phyloP scores from a whole-genome alignment of 139 green algal species.

The Nannochloris sp. region DNA sequence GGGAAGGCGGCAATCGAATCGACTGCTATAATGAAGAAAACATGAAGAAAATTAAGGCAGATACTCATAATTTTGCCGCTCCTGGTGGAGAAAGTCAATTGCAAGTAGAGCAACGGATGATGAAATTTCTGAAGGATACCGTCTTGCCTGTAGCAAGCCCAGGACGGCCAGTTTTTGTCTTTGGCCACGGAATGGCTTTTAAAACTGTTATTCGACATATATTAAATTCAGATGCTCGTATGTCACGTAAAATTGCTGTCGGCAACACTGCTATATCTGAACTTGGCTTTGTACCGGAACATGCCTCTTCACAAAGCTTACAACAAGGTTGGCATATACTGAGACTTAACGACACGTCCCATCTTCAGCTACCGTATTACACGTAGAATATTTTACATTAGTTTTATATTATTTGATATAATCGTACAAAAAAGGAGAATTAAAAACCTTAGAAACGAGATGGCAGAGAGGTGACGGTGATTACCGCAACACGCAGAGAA shows the following conservation, averaged over 20 bases:
- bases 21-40: conserved; percentile 8
- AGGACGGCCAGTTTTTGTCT: background rate
- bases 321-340: conserved; percentile 18
- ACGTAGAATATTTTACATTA: background rate
- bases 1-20: conserved; percentile 2
- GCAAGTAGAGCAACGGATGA: conserved; percentile 30
- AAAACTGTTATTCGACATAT: conserved; percentile 19
- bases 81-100: conserved; percentile 25
- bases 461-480: too few species aligned
- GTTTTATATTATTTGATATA: background rate
- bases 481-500: background rate
- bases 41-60: background rate
- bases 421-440: background rate
- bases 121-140: conserved; percentile 2
- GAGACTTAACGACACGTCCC: conserved; percentile 18
- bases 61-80: conserved; percentile 12
- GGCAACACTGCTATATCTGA: conserved; percentile 22
- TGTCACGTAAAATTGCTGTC: conserved; percentile 17
- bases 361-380: background rate
- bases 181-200: conserved; percentile 28
- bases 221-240: conserved; percentile 6
- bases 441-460: background rate
- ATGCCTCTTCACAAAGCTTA: background rate
- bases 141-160: conserved; percentile 1
- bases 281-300: conserved; percentile 3